These are phyloP conservation scores for Staphylotrichum tortipilum DNA, from an alignment of 495 filamentous ascomycete species.

Conservation along the genomic window DNA sequence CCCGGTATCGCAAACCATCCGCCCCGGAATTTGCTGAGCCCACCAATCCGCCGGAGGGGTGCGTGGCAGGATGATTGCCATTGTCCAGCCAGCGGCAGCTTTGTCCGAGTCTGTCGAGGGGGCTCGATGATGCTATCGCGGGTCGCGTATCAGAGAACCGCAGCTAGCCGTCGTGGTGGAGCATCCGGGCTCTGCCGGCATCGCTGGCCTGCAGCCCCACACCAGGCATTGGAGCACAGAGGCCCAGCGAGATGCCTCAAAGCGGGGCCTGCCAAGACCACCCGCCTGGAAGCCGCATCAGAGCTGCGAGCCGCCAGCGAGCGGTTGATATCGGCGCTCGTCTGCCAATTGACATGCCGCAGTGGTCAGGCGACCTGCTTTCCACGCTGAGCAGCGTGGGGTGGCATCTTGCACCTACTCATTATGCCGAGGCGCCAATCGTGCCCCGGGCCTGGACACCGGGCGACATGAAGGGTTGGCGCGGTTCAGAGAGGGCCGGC, in stretches of 20 bases:
- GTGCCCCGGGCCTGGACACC: not conserved
- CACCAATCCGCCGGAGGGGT: conserved; percentile 8
- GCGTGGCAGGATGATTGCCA: conserved; percentile 9
- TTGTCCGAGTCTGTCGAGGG: conserved; percentile 23
- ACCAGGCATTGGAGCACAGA: not conserved
- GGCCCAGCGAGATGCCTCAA: not conserved
- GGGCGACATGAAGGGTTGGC: not conserved
- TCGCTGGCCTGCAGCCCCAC: conserved; percentile 2
- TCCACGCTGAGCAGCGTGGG: not conserved
- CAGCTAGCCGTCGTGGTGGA: conserved; percentile 22
- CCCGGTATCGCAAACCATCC: conserved; percentile 13
- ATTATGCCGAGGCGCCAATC: not conserved
- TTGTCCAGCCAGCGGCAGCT: conserved; percentile 6
- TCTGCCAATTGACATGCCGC: not conserved
- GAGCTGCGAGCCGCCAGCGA: too few species aligned
- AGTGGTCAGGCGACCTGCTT: conserved; percentile 1
- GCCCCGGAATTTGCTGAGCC: not conserved
- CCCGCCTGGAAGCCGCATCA: not conserved
- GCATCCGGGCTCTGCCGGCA: conserved; percentile 9
- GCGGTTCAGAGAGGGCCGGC: not conserved
- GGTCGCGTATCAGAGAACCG: conserved; percentile 27
- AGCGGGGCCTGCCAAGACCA: conserved; percentile 9
- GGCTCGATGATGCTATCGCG: conserved; percentile 26
- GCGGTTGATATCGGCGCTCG: conserved; percentile 7
- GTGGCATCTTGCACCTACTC: not conserved